Evolutionary conservation across 345 rosid genomes (phyloP), one percentile per base, ranked within the genome.

Genomic region (Hypericum androsaemum): DNA sequence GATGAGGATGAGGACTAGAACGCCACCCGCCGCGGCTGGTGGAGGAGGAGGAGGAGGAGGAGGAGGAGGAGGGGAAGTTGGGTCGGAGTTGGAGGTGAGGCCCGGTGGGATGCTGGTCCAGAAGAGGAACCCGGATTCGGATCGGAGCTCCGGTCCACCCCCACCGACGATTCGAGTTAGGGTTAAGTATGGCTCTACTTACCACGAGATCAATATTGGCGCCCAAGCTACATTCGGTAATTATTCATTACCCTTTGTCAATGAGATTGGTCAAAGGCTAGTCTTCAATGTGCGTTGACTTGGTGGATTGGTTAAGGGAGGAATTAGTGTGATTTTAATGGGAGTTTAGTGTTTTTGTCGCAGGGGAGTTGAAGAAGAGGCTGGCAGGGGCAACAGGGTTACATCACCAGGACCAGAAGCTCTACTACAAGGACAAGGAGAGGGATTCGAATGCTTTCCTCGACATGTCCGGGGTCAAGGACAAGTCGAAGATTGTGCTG

Each of bases 41-140:
- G 82, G 76, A 43, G 69, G 74, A 17, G 40, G 35, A 41, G 67
- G 65, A 15, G 79, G 65, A 64, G 80, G 62, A 41, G 73, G 57
- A 52, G 71, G 54, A 7, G 60, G 50, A 32, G 60, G 47, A 32
- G 61, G 45, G 14, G 89, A 80, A 65, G 46, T 81, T 37, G 79
- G 70, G 37, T 75, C 77, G 13, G 90, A 83, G 14, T 94, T 87
- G 97, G 99, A 94, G 76, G 66, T 88, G 57, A 74, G 99, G 61
- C 99, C 99, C 11, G 97, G 99, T 6, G 99, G 99, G 37, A 94
- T 94, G 99, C 59, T 94, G 59, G 99, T 94, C 8, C 99, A 94
- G 77, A 94, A 86, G 68, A 77, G 99, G 6, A 75, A 59, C 64
- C 83, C 80, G 59, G 89, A 82, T 53, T 77, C 82, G 53, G 94